phyloP scores from a whole-genome alignment of 2,329 filamentous ascomycete species.

The Ophiostoma sp. region DNA sequence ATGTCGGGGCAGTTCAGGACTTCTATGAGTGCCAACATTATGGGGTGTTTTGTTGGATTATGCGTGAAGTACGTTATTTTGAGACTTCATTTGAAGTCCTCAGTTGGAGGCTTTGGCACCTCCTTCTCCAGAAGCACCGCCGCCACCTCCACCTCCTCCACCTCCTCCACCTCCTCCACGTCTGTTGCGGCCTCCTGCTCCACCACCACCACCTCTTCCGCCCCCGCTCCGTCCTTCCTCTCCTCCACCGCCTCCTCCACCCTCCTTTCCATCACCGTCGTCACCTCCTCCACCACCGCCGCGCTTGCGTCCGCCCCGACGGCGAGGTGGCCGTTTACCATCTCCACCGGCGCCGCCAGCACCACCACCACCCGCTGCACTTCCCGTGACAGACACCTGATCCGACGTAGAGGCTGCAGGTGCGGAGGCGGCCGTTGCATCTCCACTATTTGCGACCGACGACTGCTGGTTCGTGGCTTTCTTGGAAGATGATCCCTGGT shows the following conservation, averaged over 20 bases:
- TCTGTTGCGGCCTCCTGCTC: constrained; percentile 1
- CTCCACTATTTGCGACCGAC: background rate
- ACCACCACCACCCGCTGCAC: background rate
- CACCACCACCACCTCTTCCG: too few species aligned
- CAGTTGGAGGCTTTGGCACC: constrained; percentile 4
- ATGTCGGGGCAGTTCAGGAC: too few species aligned
- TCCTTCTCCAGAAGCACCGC: background rate
- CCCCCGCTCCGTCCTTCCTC: background rate
- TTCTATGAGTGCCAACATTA: too few species aligned
- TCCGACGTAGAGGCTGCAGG: background rate
- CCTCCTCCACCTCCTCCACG: background rate
- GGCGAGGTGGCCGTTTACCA: constrained; percentile 29
- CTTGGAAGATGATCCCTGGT: constrained; percentile 1
- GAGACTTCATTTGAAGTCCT: background rate
- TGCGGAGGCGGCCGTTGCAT: background rate
- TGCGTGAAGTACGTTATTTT: background rate
- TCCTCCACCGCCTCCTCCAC: background rate
- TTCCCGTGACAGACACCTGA: constrained; percentile 18
- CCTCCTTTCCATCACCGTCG: constrained; percentile 15
- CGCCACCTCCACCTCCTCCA: background rate
- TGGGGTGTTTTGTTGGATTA: background rate
- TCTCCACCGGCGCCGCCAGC: background rate
- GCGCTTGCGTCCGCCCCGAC: constrained; percentile 28
- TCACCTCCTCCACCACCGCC: constrained; percentile 23
- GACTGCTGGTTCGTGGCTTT: constrained; percentile 1